Base-by-base conservation (phyloP, 495 filamentous ascomycete genomes). In the Beverwykella pulmonaria region DNA sequence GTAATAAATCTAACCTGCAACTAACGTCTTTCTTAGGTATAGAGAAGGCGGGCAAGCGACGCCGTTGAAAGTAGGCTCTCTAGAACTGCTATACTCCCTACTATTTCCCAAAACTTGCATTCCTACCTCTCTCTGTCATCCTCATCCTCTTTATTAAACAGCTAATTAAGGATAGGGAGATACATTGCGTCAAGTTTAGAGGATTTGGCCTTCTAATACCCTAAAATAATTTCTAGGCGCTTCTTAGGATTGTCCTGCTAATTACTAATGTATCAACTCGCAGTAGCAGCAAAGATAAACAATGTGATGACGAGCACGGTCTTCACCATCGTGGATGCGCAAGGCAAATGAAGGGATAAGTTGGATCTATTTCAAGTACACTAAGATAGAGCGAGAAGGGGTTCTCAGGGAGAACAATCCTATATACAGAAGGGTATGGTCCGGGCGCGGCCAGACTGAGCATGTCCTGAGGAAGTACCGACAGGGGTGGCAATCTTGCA, bases 61-160 rank as follows among this genome's bases (percentile, higher is more conserved):
- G 14, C 7, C 23, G 65, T 29, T n/a, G 77, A 68, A 23, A 80
- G 73, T 22, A 76, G 73, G 36, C 67, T 47, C 34, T 71, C 26
- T 26, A 55, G 39, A 29, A 68, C 15, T 7, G 76, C 65, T 19
- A 79, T 73, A 9, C 57, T 49, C 2, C 78, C 78, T 48, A 79
- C 68, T 22, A 76, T 53, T 44, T 65, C 17, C 29, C 53, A 12
- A 55, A 50, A 9, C 39, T 19, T 20, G 20, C 19, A 36, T 17
- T 36, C 53, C 1, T 2, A 19, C 14, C 36, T 23, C 26, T 7
- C 27, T 50, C 23, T 64, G 15, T 57, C 61, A 15, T 22, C n/a
- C 2, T 64, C 19, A 6, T 10, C 30, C 19, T 36, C 39, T 22
- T 9, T 39, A 1, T 1, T 6, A n/a, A 53, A n/a, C 2, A 34